Conservation (phyloP, 768 basidiomycete genomes). For the Macrolepiota albuminosa region DNA sequence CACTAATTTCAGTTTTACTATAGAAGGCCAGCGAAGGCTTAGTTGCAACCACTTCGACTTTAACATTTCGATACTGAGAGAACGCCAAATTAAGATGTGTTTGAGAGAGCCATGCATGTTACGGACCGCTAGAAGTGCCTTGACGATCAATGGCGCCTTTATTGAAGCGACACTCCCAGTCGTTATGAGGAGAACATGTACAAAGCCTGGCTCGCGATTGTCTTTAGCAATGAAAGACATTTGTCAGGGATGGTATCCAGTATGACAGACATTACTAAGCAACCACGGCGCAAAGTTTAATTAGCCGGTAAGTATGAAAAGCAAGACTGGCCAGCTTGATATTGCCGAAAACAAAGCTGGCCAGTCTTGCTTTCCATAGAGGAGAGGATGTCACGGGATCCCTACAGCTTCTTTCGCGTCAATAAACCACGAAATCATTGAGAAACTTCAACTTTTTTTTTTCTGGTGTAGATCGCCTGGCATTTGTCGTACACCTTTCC, state of each 20-base stretch:
- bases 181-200: slow-evolving; percentile 77
- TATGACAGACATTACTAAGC: not conserved
- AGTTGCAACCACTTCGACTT: slow-evolving; percentile 81
- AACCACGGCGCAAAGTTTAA: not conserved
- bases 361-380: no score
- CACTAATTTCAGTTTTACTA: slow-evolving; percentile 44
- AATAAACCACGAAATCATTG: no score
- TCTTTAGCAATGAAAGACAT: slow-evolving; percentile 35
- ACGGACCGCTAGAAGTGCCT: slow-evolving; percentile 58
- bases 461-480: not conserved
- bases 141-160: slow-evolving; percentile 87
- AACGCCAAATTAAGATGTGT: not conserved
- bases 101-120: not conserved
- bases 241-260: slow-evolving; percentile 7
- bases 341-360: no score
- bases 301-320: no score
- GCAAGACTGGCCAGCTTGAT: no score
- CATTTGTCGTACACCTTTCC: not conserved
- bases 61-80: slow-evolving; percentile 64
- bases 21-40: slow-evolving; percentile 78
- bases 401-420: no score
- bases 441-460: no score
- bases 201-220: slow-evolving; percentile 36
- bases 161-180: slow-evolving; percentile 96
- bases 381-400: no score